Conservation (phyloP, 805 yeast species). For the Jamesozyma piceae region DNA sequence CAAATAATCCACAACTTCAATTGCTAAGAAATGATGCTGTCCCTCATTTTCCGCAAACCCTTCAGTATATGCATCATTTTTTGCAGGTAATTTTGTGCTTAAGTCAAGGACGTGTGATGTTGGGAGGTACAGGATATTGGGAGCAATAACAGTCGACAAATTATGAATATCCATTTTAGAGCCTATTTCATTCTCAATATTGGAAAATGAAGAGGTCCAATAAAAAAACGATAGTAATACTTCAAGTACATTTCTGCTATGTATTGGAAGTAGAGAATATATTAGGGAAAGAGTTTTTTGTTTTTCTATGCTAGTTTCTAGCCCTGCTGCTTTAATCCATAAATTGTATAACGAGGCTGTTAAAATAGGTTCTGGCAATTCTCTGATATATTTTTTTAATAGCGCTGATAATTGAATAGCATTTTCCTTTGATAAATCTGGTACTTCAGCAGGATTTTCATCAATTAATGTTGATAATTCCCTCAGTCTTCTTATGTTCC, state of each 20-base stretch:
- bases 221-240: conserved; percentile 76
- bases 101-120: conserved; percentile 9
- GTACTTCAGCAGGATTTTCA: conserved; percentile 57
- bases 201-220: conserved; percentile 95
- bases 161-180: conserved; percentile 96
- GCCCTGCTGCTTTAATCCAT: conserved; percentile 65
- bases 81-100: conserved; percentile 7
- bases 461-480: conserved; percentile 69
- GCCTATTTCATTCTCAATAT: conserved; percentile 79
- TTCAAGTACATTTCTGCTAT: conserved; percentile 77
- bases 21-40: conserved; percentile 76
- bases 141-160: conserved; percentile 90
- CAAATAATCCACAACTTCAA: conserved; percentile 78
- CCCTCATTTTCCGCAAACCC: conserved; percentile 39
- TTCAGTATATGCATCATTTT: conserved; percentile 26
- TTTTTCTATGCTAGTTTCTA: conserved; percentile 39
- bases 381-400: conserved; percentile 83
- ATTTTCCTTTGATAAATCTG: conserved; percentile 62
- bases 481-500: conserved; percentile 76
- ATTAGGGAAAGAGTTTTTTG: conserved; percentile 44
- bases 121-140: conserved; percentile 63
- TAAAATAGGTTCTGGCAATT: conserved; percentile 83
- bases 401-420: conserved; percentile 91
- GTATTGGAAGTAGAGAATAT: conserved; percentile 73
- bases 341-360: conserved; percentile 65